Evolutionary conservation across 768 basidiomycete genomes (phyloP), one percentile per base, ranked within the genome.

Genomic region (Rhodocollybia butyracea): DNA sequence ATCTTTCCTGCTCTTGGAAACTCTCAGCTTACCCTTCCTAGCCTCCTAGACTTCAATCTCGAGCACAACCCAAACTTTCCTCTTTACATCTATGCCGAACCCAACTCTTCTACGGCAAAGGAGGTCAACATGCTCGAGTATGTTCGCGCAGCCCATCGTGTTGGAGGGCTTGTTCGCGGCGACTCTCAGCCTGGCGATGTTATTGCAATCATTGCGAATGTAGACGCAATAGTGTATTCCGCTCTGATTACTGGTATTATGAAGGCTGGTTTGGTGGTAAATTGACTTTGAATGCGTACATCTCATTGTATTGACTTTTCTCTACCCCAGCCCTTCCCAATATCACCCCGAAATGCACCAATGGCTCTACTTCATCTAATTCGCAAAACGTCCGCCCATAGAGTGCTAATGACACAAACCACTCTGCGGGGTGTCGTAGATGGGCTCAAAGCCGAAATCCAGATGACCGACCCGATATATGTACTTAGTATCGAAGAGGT

Each of bases 301-400:
- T 46, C 29, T 41, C 19, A 3, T 27, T 41, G 5, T 32, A 11
- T 12, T 27, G 6, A 29, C 47, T 39, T 13, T 54, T 52, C 39
- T 5, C n/a, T n/a, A n/a, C n/a, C 26, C 3, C 24, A 70, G 71
- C 70, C 71, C 1, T 71, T 73, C 51, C 72, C 69, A 1, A 71
- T 73, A 46, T 69, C 72, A 1, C 72, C 70, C n/a, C 62, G 73
- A 11, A 74, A 74, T 55, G 70, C 71, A 5, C 46, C 68, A 0
- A 53, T 69, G 2, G 74, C 72, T 4, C 62, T 76, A 2, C 50
- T 64, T 10, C 57, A 71, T 34, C 62, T 76, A 51, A 56, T 76
- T 34, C 58, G 57, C 40, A 63, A 65, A 55, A 63, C 69, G 0
- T 65, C 62, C 4, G 73, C 70, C 26, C 67, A 59, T 41, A 64